Base-by-base conservation (phyloP, 2,329 filamentous ascomycete genomes). In the Leptographium radiaticola region DNA sequence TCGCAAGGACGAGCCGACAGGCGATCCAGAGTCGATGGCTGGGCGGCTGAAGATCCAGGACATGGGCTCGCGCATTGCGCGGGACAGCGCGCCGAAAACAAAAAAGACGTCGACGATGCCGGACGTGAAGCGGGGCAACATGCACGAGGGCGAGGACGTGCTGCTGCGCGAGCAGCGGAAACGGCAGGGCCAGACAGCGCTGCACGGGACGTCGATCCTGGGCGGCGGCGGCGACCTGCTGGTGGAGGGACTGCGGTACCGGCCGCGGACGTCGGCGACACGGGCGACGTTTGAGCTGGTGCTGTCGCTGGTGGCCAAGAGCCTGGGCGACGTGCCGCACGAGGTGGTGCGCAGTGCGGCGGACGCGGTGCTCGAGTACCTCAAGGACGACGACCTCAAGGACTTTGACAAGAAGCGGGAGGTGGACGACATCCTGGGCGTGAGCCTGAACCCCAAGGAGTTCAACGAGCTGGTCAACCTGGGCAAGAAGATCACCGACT, bases 361-460 rank as follows among this genome's bases (percentile, higher is more conserved):
- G 15, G 93, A 98, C 67, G 89, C 87, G 4, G 83, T 90, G 3
- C 68, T 98, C 52, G 93, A 98, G 66, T 89, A 86, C 58, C 74
- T 98, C 46, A 98, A 98, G 69, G 90, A 97, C 62, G 90, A 96
- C 58, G 86, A 90, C 58, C 75, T 96, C 72, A 97, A 97, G 68
- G 93, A 98, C 66, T 87, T 95, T 56, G 93, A 98, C 67, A 96
- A 94, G 75, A 98, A 98, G 75, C 95, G 90, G 70, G 89, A 96
- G 67, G 82, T 97, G 45, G 93, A 98, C 62, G 93, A 97, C 59
- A 82, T 97, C 56, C 70, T 98, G 44, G 93, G 91, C n/a, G 79
- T 79, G 39, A 82, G 83, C 0, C 80, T 96, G 73, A 84, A 77
- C 49, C 80, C 88, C 1, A 95, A 96, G 66, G 85, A 95, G 67